Conservation (phyloP, 2,329 filamentous ascomycete species). For the Septoria petroselini region DNA sequence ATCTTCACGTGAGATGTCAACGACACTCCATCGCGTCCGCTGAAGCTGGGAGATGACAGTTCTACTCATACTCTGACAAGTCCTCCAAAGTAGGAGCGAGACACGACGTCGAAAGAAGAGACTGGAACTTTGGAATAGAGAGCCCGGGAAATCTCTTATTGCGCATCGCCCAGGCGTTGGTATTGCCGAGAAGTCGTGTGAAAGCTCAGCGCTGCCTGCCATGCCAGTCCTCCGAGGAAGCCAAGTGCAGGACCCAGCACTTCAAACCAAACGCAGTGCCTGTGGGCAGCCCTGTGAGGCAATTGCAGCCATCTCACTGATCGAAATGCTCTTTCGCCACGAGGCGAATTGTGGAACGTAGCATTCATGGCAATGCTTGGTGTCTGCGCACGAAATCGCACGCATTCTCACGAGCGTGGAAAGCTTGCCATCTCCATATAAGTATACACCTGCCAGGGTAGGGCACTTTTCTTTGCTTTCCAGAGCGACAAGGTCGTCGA, state of each 20-base stretch:
- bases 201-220: conserved; percentile 2
- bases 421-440: background rate
- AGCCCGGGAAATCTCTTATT: too few relatives aligned
- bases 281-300: background rate
- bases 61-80: too few relatives aligned
- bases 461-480: background rate
- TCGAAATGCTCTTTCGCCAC: conserved; percentile 1
- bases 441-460: background rate
- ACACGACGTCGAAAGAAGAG: too few relatives aligned
- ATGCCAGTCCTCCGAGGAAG: conserved; percentile 1
- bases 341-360: conserved; percentile 1
- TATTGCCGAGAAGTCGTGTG: background rate
- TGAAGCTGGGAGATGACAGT: too few relatives aligned
- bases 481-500: background rate
- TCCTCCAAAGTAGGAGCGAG: too few relatives aligned
- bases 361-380: conserved; percentile 9
- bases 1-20: too few relatives aligned
- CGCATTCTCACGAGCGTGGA: background rate
- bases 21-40: too few relatives aligned
- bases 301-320: background rate
- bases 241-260: background rate
- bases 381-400: background rate
- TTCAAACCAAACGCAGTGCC: background rate
- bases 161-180: background rate
- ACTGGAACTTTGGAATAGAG: too few relatives aligned